Percentiles rank a stretch among this genome's conserved stretches.
Evolutionary conservation across 352 stramenopile species (phyloP).

Genomic region (Globisporangium heterothallicum): DNA sequence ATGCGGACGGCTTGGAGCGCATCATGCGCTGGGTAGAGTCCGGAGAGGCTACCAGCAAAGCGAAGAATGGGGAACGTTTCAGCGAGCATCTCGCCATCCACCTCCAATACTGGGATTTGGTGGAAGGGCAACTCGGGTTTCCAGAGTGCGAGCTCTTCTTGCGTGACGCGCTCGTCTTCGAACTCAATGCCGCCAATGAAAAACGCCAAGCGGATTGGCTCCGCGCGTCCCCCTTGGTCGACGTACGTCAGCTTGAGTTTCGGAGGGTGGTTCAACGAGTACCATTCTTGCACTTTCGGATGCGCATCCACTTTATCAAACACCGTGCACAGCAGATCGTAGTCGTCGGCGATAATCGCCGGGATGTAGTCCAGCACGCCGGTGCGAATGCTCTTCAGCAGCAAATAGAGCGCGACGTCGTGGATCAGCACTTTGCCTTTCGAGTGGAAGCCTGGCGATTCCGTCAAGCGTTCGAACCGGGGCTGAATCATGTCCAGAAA

Average conservation of each 20-base stretch:
- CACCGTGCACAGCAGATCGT: constrained; percentile 8
- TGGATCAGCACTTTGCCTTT: constrained; percentile 21
- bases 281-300: constrained; percentile 30
- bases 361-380: constrained; percentile 30
- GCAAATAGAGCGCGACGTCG: constrained; percentile 21
- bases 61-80: constrained; percentile 53
- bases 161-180: constrained; percentile 45
- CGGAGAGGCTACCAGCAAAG: constrained; percentile 47
- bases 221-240: constrained; percentile 37
- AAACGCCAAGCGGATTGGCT: constrained; percentile 45
- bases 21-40: constrained; percentile 34
- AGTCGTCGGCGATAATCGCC: constrained; percentile 20
- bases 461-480: constrained; percentile 23
- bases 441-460: constrained; percentile 15
- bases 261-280: constrained; percentile 6
- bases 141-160: constrained; percentile 20
- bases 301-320: constrained; percentile 20
- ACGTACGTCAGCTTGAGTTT: constrained; percentile 61
- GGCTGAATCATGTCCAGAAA: constrained; percentile 22
- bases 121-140: constrained; percentile 35
- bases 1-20: constrained; percentile 20
- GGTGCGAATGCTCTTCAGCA: constrained; percentile 19
- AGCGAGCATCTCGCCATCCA: constrained; percentile 34
- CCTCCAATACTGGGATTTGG: constrained; percentile 34
- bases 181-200: constrained; percentile 39